A percentile compares a stretch with the other conserved stretches of the same genome.
Evolutionary conservation across 1,284 basidiomycete species (phyloP).

Genomic region (Lignosus rhinocerotis): DNA sequence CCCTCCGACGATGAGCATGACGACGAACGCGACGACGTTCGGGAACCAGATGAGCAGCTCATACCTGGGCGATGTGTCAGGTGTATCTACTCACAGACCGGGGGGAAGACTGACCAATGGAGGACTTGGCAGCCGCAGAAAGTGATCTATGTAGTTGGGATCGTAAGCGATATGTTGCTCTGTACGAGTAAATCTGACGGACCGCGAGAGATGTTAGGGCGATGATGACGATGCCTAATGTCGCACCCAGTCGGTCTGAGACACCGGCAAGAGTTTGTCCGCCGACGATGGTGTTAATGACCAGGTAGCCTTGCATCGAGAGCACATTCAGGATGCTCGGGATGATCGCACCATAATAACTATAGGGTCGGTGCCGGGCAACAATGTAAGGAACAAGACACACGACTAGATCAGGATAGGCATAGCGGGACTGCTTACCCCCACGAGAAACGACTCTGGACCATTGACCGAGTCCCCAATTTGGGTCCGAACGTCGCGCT

Average conservation of each 20-base stretch:
- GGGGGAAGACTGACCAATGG: conserved; percentile 42
- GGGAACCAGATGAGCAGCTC: conserved; percentile 70
- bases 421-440: conserved; percentile 32
- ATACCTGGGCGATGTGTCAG: conserved; percentile 33
- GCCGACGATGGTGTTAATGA: conserved; percentile 74
- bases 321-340: conserved; percentile 67
- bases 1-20: conserved; percentile 61
- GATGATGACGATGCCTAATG: conserved; percentile 79
- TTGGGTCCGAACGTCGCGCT: conserved; percentile 63
- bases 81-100: background rate
- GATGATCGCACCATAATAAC: conserved; percentile 62
- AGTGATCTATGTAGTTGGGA: conserved; percentile 30
- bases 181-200: conserved; percentile 21
- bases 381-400: too few relatives aligned
- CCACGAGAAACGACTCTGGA: conserved; percentile 58
- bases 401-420: background rate
- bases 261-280: conserved; percentile 72
- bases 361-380: conserved; percentile 25
- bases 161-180: background rate
- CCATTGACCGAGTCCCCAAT: conserved; percentile 63
- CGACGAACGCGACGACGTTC: conserved; percentile 64
- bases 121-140: conserved; percentile 67
- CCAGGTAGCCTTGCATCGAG: conserved; percentile 66
- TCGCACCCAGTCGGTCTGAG: conserved; percentile 47
- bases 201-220: conserved; percentile 66